Percentiles rank a stretch among this genome's conserved stretches.
Evolutionary conservation across 768 basidiomycete genomes (phyloP).

Genomic region (Lentinula lateritia): DNA sequence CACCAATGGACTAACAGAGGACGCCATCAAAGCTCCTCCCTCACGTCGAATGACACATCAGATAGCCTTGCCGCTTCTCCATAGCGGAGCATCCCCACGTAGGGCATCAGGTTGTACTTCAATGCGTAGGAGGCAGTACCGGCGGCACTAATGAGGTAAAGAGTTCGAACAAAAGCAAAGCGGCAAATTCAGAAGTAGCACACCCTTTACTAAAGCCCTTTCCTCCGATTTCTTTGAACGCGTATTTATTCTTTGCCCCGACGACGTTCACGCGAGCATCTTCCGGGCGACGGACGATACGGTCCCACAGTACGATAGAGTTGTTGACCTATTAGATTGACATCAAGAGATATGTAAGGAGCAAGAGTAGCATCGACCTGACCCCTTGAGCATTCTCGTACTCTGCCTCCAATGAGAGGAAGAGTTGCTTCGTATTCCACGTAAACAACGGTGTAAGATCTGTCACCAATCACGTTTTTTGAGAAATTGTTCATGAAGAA

Average conservation of each 20-base stretch:
- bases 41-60: slow-evolving; percentile 11
- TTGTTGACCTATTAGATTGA: slow-evolving; percentile 50
- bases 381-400: slow-evolving; percentile 73
- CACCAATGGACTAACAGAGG: neutral
- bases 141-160: neutral
- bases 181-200: slow-evolving; percentile 16
- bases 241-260: slow-evolving; percentile 75
- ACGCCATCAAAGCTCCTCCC: neutral
- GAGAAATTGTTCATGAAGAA: neutral
- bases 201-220: slow-evolving; percentile 56
- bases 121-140: slow-evolving; percentile 69
- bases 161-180: neutral
- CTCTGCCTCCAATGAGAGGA: slow-evolving; percentile 82
- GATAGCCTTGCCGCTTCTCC: slow-evolving; percentile 58
- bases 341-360: neutral
- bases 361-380: slow-evolving; percentile 20
- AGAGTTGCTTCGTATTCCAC: slow-evolving; percentile 97
- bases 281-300: slow-evolving; percentile 73
- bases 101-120: slow-evolving; percentile 89
- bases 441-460: slow-evolving; percentile 82
- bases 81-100: slow-evolving; percentile 73
- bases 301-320: slow-evolving; percentile 87
- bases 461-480: slow-evolving; percentile 20
- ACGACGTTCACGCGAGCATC: slow-evolving; percentile 66
- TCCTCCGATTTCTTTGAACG: slow-evolving; percentile 67